Conservation (phyloP, 352 stramenopile species). For the Phytophthora citrophthora region DNA sequence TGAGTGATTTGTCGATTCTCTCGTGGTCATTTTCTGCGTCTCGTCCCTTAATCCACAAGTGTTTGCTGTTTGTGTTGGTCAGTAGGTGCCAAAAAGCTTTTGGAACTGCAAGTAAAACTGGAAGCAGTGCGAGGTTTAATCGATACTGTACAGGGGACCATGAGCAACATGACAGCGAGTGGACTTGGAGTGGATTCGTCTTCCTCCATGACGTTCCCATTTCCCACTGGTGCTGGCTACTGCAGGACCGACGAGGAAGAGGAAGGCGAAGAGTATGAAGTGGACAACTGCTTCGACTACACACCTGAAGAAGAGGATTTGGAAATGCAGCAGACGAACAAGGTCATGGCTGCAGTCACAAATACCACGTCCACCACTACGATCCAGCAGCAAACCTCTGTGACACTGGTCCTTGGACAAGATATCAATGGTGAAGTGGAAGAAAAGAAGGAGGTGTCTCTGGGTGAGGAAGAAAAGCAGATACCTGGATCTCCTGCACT, state of each 20-base stretch:
- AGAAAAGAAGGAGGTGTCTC: too few relatives aligned
- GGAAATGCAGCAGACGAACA: not conserved
- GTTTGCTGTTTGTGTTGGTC: not conserved
- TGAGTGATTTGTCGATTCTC: constrained; percentile 8
- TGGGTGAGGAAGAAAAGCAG: too few relatives aligned
- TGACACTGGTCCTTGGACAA: not conserved
- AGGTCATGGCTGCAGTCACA: not conserved
- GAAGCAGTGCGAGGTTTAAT: constrained; percentile 10
- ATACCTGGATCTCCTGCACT: too few relatives aligned
- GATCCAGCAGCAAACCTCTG: constrained; percentile 3
- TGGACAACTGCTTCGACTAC: constrained; percentile 22
- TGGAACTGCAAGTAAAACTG: not conserved
- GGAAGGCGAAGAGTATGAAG: constrained; percentile 5
- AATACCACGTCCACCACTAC: not conserved
- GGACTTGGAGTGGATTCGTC: constrained; percentile 23
- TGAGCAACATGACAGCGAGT: constrained; percentile 23
- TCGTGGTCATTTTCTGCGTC: constrained; percentile 14
- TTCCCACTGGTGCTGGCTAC: not conserved
- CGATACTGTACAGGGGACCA: constrained; percentile 8
- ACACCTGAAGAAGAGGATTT: not conserved
- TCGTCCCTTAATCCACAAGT: constrained; percentile 10
- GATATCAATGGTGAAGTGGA: not conserved
- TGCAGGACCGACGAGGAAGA: constrained; percentile 26
- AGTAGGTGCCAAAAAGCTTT: constrained; percentile 17
- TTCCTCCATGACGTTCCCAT: not conserved